A percentile compares a stretch with the other conserved stretches of the same genome.
phyloP scores from a whole-genome alignment of 306 rosid genomes.

The Sechiopsis laciniata region DNA sequence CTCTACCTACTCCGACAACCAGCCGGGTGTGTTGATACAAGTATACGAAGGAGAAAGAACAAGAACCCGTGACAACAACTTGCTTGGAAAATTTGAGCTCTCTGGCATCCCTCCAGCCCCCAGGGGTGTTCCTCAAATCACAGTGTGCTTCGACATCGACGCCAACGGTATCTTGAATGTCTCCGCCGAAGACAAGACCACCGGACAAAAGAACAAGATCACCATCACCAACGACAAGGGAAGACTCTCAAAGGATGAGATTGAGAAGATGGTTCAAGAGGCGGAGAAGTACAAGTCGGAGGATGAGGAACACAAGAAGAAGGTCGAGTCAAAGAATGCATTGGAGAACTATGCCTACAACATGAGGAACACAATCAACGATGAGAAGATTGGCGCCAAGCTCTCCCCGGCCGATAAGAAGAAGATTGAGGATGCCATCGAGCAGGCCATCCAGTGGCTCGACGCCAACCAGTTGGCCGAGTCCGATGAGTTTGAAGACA shows the following conservation, averaged over 20 bases:
- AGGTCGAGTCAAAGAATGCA: conserved; percentile 55
- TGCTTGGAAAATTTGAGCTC: conserved; percentile 67
- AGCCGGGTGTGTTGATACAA: conserved; percentile 74
- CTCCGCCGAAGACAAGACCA: conserved; percentile 65
- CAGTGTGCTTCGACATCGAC: conserved; percentile 69
- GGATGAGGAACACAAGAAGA: conserved; percentile 66
- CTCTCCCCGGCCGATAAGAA: conserved; percentile 52
- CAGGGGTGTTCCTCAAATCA: conserved; percentile 70
- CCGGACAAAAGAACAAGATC: conserved; percentile 69
- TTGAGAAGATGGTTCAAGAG: conserved; percentile 74
- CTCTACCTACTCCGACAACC: conserved; percentile 72
- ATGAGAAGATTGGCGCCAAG: conserved; percentile 57
- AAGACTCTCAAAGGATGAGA: conserved; percentile 64
- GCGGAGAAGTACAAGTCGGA: conserved; percentile 75
- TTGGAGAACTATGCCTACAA: conserved; percentile 63
- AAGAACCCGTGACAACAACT: conserved; percentile 60
- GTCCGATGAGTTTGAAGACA: conserved; percentile 64
- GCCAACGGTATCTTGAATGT: conserved; percentile 73
- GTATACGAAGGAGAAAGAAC: conserved; percentile 71
- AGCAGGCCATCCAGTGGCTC: conserved; percentile 58
- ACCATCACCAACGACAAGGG: conserved; percentile 78
- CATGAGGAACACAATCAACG: conserved; percentile 62
- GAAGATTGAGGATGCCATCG: conserved; percentile 60
- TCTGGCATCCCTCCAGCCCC: conserved; percentile 82
- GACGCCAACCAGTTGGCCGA: conserved; percentile 62